phyloP scores from a whole-genome alignment of 2,329 filamentous ascomycete genomes.

The Alternaria longipes region DNA sequence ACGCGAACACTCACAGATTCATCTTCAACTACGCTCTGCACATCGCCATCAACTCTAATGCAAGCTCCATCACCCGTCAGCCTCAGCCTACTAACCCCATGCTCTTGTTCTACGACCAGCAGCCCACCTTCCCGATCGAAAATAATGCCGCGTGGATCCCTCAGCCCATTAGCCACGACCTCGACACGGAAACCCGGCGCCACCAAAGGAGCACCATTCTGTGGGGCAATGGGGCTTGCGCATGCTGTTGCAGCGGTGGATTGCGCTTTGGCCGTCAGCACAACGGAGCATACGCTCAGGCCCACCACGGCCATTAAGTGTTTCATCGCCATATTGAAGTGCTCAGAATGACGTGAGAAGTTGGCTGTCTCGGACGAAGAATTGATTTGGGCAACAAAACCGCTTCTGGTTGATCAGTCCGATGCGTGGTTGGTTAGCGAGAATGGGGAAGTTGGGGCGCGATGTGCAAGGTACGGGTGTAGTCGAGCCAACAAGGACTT shows the following conservation, averaged over 20 bases:
- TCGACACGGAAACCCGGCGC: slow-evolving; percentile 54
- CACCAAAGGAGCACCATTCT: slow-evolving; percentile 53
- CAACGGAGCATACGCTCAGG: slow-evolving; percentile 29
- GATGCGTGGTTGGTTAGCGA: neutral
- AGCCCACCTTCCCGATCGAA: slow-evolving; percentile 60
- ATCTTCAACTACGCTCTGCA: slow-evolving; percentile 38
- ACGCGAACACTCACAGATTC: slow-evolving; percentile 35
- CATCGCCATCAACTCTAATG: slow-evolving; percentile 36
- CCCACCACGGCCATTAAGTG: slow-evolving; percentile 31
- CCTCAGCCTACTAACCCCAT: slow-evolving; percentile 52
- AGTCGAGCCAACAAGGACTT: slow-evolving; percentile 5
- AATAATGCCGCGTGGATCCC: slow-evolving; percentile 56
- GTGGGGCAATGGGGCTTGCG: slow-evolving; percentile 50
- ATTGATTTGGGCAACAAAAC: slow-evolving; percentile 5
- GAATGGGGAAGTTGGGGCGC: neutral
- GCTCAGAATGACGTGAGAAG: slow-evolving; percentile 26
- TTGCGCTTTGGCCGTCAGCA: slow-evolving; percentile 37
- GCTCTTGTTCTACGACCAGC: slow-evolving; percentile 58
- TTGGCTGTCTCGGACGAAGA: neutral
- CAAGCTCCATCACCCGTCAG: slow-evolving; percentile 45
- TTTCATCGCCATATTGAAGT: slow-evolving; percentile 32
- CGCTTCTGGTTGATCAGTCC: slow-evolving; percentile 3
- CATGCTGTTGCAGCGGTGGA: slow-evolving; percentile 39
- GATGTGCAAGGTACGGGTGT: slow-evolving; percentile 18
- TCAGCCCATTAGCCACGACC: slow-evolving; percentile 58